Evolutionary conservation across 192 early-diverging fungal species (phyloP), one percentile per base, ranked within the genome.

Genomic region (Coemansia sp.): DNA sequence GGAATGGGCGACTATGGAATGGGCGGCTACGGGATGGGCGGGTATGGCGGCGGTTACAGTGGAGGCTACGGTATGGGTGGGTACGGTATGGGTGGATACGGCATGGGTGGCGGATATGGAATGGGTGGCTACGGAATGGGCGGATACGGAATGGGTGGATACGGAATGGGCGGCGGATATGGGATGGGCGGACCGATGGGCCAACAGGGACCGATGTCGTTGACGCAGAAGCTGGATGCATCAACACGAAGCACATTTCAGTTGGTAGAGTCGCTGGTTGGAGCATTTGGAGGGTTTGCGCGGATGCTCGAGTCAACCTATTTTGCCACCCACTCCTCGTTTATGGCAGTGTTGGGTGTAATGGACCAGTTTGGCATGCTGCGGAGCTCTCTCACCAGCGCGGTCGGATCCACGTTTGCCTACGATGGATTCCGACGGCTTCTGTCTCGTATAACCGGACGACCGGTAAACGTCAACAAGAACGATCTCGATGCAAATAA

Each of bases 301-400:
- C 92, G 93, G 48, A 97, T 99, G 96, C 86, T 99, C 30, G 96
- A 97, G 54, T 94, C 91, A 1, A 99, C 96, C 6, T 97, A 94
- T 66, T 89, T 93, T 80, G 94, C 96, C 15, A 99, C 96, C 0
- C 90, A 94, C 65, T 91, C 89, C 9, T 88, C 82, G 8, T 91
- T 91, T 52, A 90, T 95, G 91, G 91, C 94, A 13, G 94, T 98
- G 84, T 86, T 97, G 14, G 96, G 94, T 31, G 93, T 99, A n/a
- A 93, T 91, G 39, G 96, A 99, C 57, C 96, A 99, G 71, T 90
- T 99, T 57, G 91, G 94, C n/a, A 82, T 91, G 69, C 66, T 99
- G 18, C 82, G 91, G 23, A 83, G 69, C 30, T 94, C 94, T 44
- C 80, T 99, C 2, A 87, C 92, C 10, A 87, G 92, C 55, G 81